Base-by-base conservation (phyloP, 2,329 filamentous ascomycete genomes). In the Arthrobotrys conoides region DNA sequence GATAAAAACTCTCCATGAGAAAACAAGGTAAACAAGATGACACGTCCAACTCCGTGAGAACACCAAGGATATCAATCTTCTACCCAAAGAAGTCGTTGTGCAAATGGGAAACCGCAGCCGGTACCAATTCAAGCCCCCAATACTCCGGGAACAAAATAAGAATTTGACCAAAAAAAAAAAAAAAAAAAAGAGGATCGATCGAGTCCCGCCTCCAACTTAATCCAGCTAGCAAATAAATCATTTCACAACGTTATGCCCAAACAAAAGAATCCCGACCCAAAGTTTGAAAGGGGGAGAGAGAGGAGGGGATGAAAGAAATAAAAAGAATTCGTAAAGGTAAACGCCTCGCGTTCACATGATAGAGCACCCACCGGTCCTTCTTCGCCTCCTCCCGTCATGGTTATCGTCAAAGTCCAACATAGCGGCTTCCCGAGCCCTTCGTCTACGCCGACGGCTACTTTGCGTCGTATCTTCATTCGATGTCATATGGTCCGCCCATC, bases 401-500 rank as follows among this genome's bases (percentile, higher is more conserved):
- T 69, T 53, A 2, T 97, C 94, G 81, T 93, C 90, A 57, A 92
- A 90, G 84, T 96, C 93, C 81, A 93, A 87, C 83, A 91, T 87
- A 83, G 93, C 91, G 4, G 94, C 93, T 83, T 97, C 93, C 57
- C 94, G 88, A 1, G 93, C 93, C 76, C 94, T 63, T 94, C 88
- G 80, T 94, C 87, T 75, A 67, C 94, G 87, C 68, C 94, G 87
- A 1, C 88, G 86, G 5, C 92, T 90, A 0, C 88, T 88, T 1
- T 91, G 93, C 1, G 86, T 87, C 1, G 89, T 88, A 83, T 97
- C 95, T 84, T 97, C 93, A 64, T 89, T 92, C 16, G 93, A 91
- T 85, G 96, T 93, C 94, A 97, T 97, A 84, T 93, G 97, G 69
- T 96, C 92, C 0, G 92, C 91, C 95, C 95, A 98, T 84, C 95